Percentiles rank a stretch among this genome's conserved stretches.
Conservation (phyloP, 2,329 filamentous ascomycete species). For the Aureobasidium lini region DNA sequence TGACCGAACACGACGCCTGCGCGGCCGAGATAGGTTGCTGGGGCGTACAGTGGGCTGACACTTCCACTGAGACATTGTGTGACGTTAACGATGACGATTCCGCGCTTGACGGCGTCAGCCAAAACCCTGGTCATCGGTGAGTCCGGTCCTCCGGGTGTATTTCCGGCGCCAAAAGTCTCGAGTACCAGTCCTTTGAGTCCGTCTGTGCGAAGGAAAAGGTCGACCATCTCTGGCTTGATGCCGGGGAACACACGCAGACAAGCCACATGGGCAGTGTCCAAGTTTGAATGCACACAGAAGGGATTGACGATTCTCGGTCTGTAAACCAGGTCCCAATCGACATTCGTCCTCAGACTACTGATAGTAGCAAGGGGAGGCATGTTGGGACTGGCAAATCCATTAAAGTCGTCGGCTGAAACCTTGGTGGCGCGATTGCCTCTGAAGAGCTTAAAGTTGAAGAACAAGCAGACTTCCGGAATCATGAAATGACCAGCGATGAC, state of each 20-base stretch:
- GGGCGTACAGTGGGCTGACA: conserved; percentile 35
- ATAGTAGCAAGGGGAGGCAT: conserved; percentile 73
- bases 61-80: conserved; percentile 65
- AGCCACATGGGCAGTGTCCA: conserved; percentile 83
- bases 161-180: conserved; percentile 89
- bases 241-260: conserved; percentile 87
- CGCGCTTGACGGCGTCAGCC: conserved; percentile 66
- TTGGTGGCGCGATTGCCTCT: conserved; percentile 85
- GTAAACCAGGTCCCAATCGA: conserved; percentile 71
- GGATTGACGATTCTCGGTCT: conserved; percentile 66
- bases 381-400: conserved; percentile 86
- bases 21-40: conserved; percentile 60
- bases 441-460: conserved; percentile 88
- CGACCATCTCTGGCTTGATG: conserved; percentile 88
- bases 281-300: conserved; percentile 64
- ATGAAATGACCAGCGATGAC: conserved; percentile 89
- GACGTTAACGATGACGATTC: conserved; percentile 82
- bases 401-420: conserved; percentile 76
- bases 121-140: conserved; percentile 73
- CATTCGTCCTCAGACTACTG: conserved; percentile 70
- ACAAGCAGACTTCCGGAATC: conserved; percentile 86
- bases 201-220: conserved; percentile 70
- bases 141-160: conserved; percentile 75
- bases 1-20: conserved; percentile 85
- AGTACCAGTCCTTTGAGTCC: conserved; percentile 73